phyloP scores from a whole-genome alignment of 306 rosid species.

The Hylodesmum podocarpum region DNA sequence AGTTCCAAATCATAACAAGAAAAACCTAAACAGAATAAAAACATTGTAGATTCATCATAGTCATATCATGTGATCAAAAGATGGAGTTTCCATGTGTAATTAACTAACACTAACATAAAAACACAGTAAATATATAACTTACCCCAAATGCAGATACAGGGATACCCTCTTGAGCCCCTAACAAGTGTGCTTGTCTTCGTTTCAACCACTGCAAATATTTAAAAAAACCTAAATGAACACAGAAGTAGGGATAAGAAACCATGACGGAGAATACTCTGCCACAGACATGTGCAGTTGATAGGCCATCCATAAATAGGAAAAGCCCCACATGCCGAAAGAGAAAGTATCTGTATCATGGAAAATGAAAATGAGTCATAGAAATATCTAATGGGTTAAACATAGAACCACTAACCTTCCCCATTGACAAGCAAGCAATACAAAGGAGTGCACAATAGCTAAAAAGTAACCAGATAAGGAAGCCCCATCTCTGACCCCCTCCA shows the following conservation, averaged over 20 bases:
- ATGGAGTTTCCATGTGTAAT: background rate
- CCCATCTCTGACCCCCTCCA: conserved; percentile 83
- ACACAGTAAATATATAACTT: conserved; percentile 27
- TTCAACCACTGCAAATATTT: conserved; percentile 65
- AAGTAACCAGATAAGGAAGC: conserved; percentile 84
- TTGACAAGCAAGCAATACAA: conserved; percentile 65
- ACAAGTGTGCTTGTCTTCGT: conserved; percentile 71
- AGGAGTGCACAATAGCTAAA: conserved; percentile 78
- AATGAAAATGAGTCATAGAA: conserved; percentile 1
- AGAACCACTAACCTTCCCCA: conserved; percentile 65
- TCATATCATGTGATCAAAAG: background rate
- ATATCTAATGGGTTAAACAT: background rate
- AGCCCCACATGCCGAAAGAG: background rate
- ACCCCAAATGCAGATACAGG: conserved; percentile 80
- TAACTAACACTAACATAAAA: background rate
- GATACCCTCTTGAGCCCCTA: conserved; percentile 80
- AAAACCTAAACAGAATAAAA: background rate
- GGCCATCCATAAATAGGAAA: background rate
- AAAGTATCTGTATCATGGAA: background rate
- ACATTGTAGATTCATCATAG: background rate
- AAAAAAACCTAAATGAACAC: conserved; percentile 25
- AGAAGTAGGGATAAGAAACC: background rate
- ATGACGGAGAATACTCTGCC: background rate
- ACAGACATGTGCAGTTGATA: background rate
- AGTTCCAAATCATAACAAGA: background rate